Conservation (phyloP, 2,329 filamentous ascomycete genomes). For the Fusarium sp. region DNA sequence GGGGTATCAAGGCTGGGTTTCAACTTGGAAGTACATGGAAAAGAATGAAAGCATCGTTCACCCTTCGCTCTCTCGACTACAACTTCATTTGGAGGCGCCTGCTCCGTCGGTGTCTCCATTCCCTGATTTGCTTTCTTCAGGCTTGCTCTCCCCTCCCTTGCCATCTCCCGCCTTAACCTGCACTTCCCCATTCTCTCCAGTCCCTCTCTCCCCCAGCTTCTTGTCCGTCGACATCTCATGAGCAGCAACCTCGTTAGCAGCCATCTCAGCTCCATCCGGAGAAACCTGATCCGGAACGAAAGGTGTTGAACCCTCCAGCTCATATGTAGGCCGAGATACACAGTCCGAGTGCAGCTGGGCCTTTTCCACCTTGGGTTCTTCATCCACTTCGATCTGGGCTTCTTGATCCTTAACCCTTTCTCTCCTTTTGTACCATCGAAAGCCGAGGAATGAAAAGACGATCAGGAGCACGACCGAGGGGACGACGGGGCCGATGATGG, state of each 20-base stretch:
- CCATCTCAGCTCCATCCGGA: neutral
- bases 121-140: neutral
- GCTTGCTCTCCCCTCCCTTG: neutral
- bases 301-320: neutral
- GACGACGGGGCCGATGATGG: neutral
- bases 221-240: neutral
- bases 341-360: constrained; percentile 9
- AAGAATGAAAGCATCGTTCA: neutral
- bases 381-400: neutral
- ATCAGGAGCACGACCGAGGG: neutral
- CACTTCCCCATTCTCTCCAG: neutral
- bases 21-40: neutral
- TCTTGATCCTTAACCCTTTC: neutral
- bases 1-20: neutral
- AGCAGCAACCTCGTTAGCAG: constrained; percentile 9
- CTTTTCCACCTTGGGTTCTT: neutral
- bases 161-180: neutral
- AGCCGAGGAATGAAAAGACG: neutral
- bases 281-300: fast-evolving
- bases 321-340: neutral
- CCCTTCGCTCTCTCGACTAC: neutral
- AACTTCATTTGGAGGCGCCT: neutral
- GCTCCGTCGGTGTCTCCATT: neutral
- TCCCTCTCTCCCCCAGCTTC: neutral
- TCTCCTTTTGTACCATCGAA: neutral